A percentile compares a stretch with the other conserved stretches of the same genome.
These are phyloP conservation scores for Epichloe gansuensis DNA, from an alignment of 2,329 filamentous ascomycete species.

Conservation along the genomic window DNA sequence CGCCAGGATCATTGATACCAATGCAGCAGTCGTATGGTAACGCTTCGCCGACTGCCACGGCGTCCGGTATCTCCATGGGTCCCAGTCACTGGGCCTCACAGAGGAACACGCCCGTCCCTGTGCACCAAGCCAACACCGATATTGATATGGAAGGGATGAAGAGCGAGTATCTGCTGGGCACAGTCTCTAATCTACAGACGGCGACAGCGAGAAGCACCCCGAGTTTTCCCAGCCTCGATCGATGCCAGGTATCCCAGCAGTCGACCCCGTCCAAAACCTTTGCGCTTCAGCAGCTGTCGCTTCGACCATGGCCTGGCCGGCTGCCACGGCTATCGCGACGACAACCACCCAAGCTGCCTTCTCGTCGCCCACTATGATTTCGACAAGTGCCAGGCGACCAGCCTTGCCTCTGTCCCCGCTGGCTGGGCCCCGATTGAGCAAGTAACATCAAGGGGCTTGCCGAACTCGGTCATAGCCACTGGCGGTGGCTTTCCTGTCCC, in stretches of 20 bases:
- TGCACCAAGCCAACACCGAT: conserved; percentile 9
- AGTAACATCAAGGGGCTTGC: conserved; percentile 10
- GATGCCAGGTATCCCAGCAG: conserved; percentile 11
- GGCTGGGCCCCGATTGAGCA: conserved; percentile 23
- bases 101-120: conserved; percentile 1
- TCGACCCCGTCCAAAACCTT: conserved; percentile 10
- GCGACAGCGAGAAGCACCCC: conserved; percentile 9
- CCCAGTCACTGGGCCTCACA: conserved; percentile 14
- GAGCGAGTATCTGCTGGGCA: conserved; percentile 13
- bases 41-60: conserved; percentile 4
- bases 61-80: conserved; percentile 8
- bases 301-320: conserved; percentile 18
- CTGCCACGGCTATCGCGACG: conserved; percentile 29
- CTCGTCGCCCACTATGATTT: conserved; percentile 26
- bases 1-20: conserved; percentile 7
- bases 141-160: conserved; percentile 12
- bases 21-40: conserved; percentile 6
- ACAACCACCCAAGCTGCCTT: conserved; percentile 36
- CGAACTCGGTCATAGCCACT: conserved; percentile 12
- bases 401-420: conserved; percentile 18
- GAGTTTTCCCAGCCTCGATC: conserved; percentile 13
- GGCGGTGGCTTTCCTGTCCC: conserved; percentile 16
- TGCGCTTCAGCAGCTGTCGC: conserved; percentile 13
- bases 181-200: conserved; percentile 9
- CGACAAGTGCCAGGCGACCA: conserved; percentile 12